Conservation (phyloP, 176 grass and related monocot genomes). For the Oryza meridionalis region DNA sequence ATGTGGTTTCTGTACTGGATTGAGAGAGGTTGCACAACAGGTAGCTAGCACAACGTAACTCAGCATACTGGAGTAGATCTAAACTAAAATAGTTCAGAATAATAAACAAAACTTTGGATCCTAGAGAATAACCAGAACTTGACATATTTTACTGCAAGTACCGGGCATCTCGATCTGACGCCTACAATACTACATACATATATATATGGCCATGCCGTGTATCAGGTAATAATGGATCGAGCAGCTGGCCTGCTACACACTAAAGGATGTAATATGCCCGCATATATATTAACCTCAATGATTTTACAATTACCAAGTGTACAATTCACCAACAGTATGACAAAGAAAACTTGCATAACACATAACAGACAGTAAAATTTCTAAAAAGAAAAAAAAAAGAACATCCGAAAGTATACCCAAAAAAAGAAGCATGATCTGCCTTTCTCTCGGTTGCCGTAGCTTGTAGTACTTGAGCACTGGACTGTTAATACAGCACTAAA, state of each 20-base stretch:
- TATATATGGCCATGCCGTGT: background rate
- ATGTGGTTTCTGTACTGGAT: background rate
- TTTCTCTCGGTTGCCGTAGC: slow-evolving; percentile 23
- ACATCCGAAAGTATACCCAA: slow-evolving; percentile 29
- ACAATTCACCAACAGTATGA: slow-evolving; percentile 34
- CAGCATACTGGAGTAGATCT: background rate
- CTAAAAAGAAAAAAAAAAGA: background rate
- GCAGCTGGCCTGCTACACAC: background rate
- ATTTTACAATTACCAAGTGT: slow-evolving; percentile 38
- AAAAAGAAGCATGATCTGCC: slow-evolving; percentile 30
- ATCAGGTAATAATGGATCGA: background rate
- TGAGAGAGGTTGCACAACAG: background rate
- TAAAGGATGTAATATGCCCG: background rate
- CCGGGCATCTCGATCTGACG: background rate
- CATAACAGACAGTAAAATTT: slow-evolving; percentile 43
- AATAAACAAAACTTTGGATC: slow-evolving; percentile 40
- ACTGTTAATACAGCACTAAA: slow-evolving; percentile 4
- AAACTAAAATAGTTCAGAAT: background rate
- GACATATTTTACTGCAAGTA: slow-evolving; percentile 37
- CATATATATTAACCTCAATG: background rate
- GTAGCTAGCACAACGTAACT: background rate
- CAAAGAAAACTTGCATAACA: slow-evolving; percentile 1
- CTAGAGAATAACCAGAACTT: slow-evolving; percentile 43
- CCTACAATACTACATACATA: background rate
- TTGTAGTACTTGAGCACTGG: background rate